Base-by-base conservation (phyloP, 2,329 filamentous ascomycete genomes). In the Magnaporthales sp. region DNA sequence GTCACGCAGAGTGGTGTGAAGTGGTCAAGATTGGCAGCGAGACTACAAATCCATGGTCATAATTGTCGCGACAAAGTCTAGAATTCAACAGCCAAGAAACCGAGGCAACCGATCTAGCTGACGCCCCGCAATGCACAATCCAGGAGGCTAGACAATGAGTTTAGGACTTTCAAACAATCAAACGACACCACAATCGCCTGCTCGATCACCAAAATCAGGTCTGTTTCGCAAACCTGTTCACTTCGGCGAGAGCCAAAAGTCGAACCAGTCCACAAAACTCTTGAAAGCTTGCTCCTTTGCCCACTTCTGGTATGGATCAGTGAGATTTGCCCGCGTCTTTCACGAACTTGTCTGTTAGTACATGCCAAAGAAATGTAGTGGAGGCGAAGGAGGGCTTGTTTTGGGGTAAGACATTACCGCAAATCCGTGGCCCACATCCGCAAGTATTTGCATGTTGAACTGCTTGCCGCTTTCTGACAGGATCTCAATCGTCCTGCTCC, bases 261-360 rank as follows among this genome's bases (percentile, higher is more conserved):
- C 64, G 24, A 71, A 71, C 70, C 70, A 71, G 58, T 64, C 66
- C n/a, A 68, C 58, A 46, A 71, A 70, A 27, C 68, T 69, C 29
- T 66, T 64, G 11, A 71, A 60, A 30, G 69, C 71, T 67, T 71
- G 69, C 31, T 71, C 69, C 67, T 71, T 71, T 60, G 62, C 68
- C 68, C 69, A 71, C 30, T 66, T 69, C 70, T 38, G 9, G 24
- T 31, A 56, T 58, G 77, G 76, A 67, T 46, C 38, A 8, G 15
- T 46, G 15, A 19, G 15, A 19, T n/a, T 7, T 2, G 15, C 15
- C 5, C 8, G 38, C 2, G 38, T 46, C 38, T 46, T 46, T 3
- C 73, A 77, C 67, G 75, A 77, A 0, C 54, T 24, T 19, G 5
- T 10, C 15, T 8, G 22, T 30, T 27, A n/a, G 54, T 13, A 27